Base-by-base conservation (phyloP, 192 early-diverging fungal species). In the Funneliformis geosporum region DNA sequence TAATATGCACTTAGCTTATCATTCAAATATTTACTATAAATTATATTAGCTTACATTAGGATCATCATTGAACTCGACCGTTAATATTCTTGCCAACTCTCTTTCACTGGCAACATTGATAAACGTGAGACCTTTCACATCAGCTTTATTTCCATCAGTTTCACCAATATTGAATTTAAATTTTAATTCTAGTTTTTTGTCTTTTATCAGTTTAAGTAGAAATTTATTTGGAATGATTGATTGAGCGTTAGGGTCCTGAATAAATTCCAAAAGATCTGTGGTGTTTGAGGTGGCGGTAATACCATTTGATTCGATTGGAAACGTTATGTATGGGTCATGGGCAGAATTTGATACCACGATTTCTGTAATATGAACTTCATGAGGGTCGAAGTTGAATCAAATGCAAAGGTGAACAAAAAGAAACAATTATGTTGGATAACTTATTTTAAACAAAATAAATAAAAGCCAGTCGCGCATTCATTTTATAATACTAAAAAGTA, bases 61-160 rank as follows among this genome's bases (percentile, higher is more conserved):
- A 69, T 78, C 77, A 65, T 68, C 77, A 14, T 78, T 78, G 50
- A 78, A 78, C 50, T 78, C 77, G 21, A 78, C 77, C 9, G 77
- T 78, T 39, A 78, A 33, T 69, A 78, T 78, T 25, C 77, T 78
- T 55, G 47, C 46, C 21, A 78, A 69, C 38, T 78, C 77, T 55
- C 60, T 78, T 78, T 78, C 77, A 12, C 59, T 78, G 16, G 77
- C 44, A 68, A 65, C 77, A 70, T 78, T 78, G 8, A 78, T 78
- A 59, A 78, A 78, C 40, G 77, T 78, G 10, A 78, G 39, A 9
- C 77, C 77, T 70, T 60, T 78, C 5, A 78, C 39, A 25, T 69
- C 65, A 40, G 42, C 16, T 50, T 67, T 78, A 46, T 55, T 70
- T 18, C 40, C 62, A 38, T 62, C 62, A 18, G 8, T 42, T 4